A percentile compares a stretch with the other conserved stretches of the same genome.
phyloP scores from a whole-genome alignment of 495 filamentous ascomycete genomes.

The Neurospora sp. region DNA sequence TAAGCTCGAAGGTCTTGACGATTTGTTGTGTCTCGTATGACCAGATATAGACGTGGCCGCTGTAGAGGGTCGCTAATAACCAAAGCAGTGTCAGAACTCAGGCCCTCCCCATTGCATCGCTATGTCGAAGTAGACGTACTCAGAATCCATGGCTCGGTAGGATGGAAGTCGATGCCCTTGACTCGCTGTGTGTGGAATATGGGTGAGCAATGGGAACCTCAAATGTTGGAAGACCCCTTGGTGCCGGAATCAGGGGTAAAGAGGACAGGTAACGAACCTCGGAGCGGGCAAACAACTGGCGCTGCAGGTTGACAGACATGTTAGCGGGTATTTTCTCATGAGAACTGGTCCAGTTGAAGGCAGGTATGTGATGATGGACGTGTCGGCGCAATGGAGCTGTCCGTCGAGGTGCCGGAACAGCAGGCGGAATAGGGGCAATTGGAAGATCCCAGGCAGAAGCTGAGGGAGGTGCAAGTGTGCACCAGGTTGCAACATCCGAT shows the following conservation, averaged over 20 bases:
- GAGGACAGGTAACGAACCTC: conserved; percentile 53
- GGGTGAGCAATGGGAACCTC: conserved; percentile 2
- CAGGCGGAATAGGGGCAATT: not conserved
- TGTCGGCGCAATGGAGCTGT: conserved; percentile 4
- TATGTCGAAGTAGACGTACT: conserved; percentile 24
- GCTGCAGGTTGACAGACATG: conserved; percentile 23
- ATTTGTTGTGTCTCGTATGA: conserved; percentile 96
- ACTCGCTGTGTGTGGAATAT: conserved; percentile 61
- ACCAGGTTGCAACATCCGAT: conserved; percentile 5
- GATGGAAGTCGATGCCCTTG: conserved; percentile 96
- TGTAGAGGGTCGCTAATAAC: conserved; percentile 61
- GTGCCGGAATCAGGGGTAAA: conserved; percentile 45
- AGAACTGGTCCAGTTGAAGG: not conserved
- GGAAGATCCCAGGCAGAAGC: conserved; percentile 6
- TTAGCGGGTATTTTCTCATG: conserved; percentile 8
- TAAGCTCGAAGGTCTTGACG: conserved; percentile 98
- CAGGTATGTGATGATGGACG: not conserved
- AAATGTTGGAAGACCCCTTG: not conserved
- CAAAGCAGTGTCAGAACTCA: conserved; percentile 1
- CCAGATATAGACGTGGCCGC: conserved; percentile 99
- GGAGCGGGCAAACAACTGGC: conserved; percentile 27
- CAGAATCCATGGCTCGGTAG: conserved; percentile 93
- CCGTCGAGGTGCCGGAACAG: not conserved
- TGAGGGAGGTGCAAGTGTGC: conserved; percentile 3
- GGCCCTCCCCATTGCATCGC: not conserved